A percentile compares a stretch with the other conserved stretches of the same genome.
phyloP scores from a whole-genome alignment of 495 filamentous ascomycete genomes.

The Penicillium nucicola region DNA sequence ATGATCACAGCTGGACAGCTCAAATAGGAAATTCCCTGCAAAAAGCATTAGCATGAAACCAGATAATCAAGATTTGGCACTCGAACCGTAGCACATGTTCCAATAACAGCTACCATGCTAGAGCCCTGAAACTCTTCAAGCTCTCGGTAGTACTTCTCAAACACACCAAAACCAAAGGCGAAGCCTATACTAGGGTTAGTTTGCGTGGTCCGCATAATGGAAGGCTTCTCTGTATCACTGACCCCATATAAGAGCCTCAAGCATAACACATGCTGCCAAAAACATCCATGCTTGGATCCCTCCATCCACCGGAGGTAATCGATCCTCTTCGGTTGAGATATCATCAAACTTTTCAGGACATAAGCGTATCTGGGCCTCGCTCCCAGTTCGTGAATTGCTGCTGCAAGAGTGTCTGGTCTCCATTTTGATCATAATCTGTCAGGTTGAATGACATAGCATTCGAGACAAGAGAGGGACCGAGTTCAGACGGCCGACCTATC shows the following conservation, averaged over 20 bases:
- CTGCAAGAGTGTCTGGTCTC: not conserved
- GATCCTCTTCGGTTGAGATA: not conserved
- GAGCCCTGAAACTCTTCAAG: conserved; percentile 23
- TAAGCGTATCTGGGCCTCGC: conserved; percentile 1
- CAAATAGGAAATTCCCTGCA: conserved; percentile 21
- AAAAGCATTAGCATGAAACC: not conserved
- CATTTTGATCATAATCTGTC: not conserved
- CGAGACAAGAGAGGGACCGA: not conserved
- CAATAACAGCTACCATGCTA: conserved; percentile 43
- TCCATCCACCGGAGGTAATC: conserved; percentile 3
- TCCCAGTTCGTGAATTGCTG: not conserved
- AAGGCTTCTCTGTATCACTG: not conserved
- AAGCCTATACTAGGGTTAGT: conserved; percentile 11
- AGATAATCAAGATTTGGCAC: not conserved
- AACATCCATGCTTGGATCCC: conserved; percentile 12
- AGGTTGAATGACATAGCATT: not conserved
- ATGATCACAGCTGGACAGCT: conserved; percentile 12
- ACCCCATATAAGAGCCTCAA: conserved; percentile 11
- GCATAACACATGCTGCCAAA: conserved; percentile 7
- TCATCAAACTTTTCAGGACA: conserved; percentile 4
- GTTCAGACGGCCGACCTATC: not conserved
- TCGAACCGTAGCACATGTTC: conserved; percentile 46
- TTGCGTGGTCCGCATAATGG: not conserved
- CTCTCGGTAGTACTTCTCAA: conserved; percentile 30
- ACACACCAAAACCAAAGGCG: conserved; percentile 23